Evolutionary conservation across 179 eudicot genomes (phyloP).

Genomic region (Amaranthus tricolor): DNA sequence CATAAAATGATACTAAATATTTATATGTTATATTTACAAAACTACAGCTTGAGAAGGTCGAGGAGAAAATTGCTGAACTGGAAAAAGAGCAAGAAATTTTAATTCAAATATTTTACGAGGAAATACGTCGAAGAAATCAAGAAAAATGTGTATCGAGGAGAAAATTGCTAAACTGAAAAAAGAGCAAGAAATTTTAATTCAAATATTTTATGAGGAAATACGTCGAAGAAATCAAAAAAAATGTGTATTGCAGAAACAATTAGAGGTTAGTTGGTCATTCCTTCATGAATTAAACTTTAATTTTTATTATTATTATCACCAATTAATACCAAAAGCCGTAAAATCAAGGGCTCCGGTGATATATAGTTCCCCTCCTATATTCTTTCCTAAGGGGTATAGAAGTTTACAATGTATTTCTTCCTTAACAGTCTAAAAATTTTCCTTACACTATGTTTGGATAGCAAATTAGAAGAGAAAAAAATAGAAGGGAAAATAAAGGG

Average conservation of each 20-base stretch:
- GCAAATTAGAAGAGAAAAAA: too few relatives aligned
- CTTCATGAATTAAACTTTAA: too few relatives aligned
- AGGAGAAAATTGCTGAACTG: conserved; percentile 29
- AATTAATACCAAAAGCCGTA: too few relatives aligned
- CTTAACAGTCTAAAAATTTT: too few relatives aligned
- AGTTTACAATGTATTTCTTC: too few relatives aligned
- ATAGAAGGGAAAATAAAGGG: too few relatives aligned
- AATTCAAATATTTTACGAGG: conserved; percentile 46
- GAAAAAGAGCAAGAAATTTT: conserved; percentile 53
- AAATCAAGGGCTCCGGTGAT: too few relatives aligned
- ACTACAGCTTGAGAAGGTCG: conserved; percentile 16
- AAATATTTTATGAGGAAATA: conserved; percentile 56
- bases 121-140: conserved; percentile 52
- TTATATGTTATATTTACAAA: not conserved
- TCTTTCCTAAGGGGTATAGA: too few relatives aligned
- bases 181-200: conserved; percentile 48
- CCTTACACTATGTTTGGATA: too few relatives aligned
- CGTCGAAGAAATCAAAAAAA: conserved; percentile 42
- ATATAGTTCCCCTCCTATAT: too few relatives aligned
- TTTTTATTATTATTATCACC: too few relatives aligned
- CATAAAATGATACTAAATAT: not conserved
- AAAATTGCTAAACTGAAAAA: conserved; percentile 36
- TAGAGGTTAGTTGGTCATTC: conserved; percentile 32
- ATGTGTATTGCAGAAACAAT: conserved; percentile 14
- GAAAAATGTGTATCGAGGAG: too few relatives aligned